phyloP scores from a whole-genome alignment of 371 early-diverging fungal species.

The Parasitella parasitica region DNA sequence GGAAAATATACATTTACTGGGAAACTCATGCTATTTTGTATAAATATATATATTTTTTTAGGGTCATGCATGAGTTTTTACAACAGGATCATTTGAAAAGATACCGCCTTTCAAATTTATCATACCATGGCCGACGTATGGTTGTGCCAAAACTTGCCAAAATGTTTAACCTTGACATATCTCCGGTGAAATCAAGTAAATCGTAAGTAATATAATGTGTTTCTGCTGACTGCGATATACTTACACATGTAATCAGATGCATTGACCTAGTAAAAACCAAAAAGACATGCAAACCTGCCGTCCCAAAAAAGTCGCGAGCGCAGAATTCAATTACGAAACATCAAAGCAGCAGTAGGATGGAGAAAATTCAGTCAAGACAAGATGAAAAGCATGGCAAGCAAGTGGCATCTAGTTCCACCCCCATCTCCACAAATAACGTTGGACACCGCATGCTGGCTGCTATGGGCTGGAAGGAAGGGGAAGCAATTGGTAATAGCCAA shows the following conservation, averaged over 20 bases:
- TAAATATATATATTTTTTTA: neutral
- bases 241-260: neutral
- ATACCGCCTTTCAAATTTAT: conserved; percentile 2
- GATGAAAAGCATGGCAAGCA: conserved; percentile 30
- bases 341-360: neutral
- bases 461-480: conserved; percentile 84
- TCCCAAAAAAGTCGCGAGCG: neutral
- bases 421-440: conserved; percentile 66
- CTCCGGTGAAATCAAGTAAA: neutral
- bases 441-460: conserved; percentile 81
- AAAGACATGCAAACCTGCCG: conserved; percentile 6
- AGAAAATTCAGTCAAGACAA: conserved; percentile 7
- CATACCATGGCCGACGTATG: conserved; percentile 11
- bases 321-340: neutral
- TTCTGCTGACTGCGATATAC: too few species aligned
- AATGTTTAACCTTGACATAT: conserved; percentile 13
- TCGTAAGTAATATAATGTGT: neutral
- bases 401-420: conserved; percentile 66
- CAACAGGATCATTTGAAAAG: neutral
- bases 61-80: conserved; percentile 14
- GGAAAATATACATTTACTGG: too few species aligned
- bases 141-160: conserved; percentile 19
- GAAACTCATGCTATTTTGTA: neutral
- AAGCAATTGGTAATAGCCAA: conserved; percentile 74
- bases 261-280: conserved; percentile 2